phyloP scores from a whole-genome alignment of 106 monocot species.

The Xerophyta viscosa region DNA sequence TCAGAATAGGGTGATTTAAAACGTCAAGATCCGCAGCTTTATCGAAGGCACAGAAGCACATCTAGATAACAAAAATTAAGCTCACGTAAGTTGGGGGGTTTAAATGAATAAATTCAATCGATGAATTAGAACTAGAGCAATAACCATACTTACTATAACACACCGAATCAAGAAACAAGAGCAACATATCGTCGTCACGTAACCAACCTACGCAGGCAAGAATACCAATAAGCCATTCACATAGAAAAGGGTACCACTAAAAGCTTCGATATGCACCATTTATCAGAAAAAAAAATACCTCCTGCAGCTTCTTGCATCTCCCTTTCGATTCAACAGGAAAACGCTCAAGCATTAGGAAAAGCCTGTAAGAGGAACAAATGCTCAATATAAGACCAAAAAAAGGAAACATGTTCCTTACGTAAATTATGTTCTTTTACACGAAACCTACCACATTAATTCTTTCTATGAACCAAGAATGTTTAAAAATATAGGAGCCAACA shows the following conservation, averaged over 20 bases:
- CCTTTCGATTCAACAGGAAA: conserved; percentile 98
- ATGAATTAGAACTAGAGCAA: too few species aligned
- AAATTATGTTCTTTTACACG: too few species aligned
- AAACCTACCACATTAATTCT: too few species aligned
- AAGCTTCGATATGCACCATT: too few species aligned
- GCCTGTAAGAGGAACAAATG: conserved; percentile 34
- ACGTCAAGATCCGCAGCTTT: conserved; percentile 80
- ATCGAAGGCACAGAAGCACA: conserved; percentile 76
- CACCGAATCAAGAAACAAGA: conserved; percentile 85
- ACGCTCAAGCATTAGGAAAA: conserved; percentile 85
- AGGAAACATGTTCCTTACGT: too few species aligned
- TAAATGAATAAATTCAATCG: too few species aligned
- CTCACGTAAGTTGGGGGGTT: background rate
- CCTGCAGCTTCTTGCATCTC: conserved; percentile 81
- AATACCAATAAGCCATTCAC: background rate
- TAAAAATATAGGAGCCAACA: too few species aligned
- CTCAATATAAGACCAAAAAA: too few species aligned
- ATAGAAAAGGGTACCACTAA: background rate
- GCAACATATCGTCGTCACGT: conserved; percentile 85
- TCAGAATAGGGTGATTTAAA: conserved; percentile 75
- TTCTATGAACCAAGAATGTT: too few species aligned
- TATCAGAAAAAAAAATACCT: conserved; percentile 77
- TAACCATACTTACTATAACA: conserved; percentile 77
- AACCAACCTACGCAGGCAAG: conserved; percentile 62
- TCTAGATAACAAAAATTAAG: conserved; percentile 24